Conservation (phyloP, 176 grass and related monocot genomes). For the Eleusine indica region DNA sequence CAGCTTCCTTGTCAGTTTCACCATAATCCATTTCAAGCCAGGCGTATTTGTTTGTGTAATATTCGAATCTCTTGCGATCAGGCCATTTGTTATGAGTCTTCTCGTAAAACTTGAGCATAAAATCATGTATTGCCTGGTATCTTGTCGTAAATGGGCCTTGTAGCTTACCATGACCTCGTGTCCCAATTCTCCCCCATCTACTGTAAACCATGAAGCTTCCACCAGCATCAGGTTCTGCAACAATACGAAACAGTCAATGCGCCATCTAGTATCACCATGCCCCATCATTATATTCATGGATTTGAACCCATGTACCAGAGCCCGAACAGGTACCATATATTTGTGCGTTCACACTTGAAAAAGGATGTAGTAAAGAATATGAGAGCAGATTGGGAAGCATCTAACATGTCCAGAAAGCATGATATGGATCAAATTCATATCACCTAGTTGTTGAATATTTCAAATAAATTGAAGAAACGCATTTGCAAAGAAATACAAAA, state of each 20-base stretch:
- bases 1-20: conserved; percentile 62
- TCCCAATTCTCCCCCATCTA: conserved; percentile 96
- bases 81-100: conserved; percentile 82
- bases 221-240: conserved; percentile 85
- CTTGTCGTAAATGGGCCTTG: conserved; percentile 63
- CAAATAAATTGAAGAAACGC: not conserved
- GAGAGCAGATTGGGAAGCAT: not conserved
- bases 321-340: not conserved
- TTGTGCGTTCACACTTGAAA: not conserved
- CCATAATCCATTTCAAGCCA: conserved; percentile 96
- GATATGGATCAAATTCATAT: conserved; percentile 25
- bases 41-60: conserved; percentile 57
- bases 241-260: conserved; percentile 21
- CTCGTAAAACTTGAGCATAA: conserved; percentile 64
- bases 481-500: not conserved
- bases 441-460: not conserved
- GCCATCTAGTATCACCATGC: conserved; percentile 19
- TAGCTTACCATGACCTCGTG: conserved; percentile 72
- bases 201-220: conserved; percentile 81
- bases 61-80: conserved; percentile 62
- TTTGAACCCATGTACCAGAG: not conserved
- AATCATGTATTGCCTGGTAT: conserved; percentile 60
- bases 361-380: not conserved
- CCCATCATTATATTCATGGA: not conserved
- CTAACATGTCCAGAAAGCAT: conserved; percentile 32